These are phyloP conservation scores for Osmozyma mogii DNA, from an alignment of 805 yeast genomes.

Conservation along the genomic window DNA sequence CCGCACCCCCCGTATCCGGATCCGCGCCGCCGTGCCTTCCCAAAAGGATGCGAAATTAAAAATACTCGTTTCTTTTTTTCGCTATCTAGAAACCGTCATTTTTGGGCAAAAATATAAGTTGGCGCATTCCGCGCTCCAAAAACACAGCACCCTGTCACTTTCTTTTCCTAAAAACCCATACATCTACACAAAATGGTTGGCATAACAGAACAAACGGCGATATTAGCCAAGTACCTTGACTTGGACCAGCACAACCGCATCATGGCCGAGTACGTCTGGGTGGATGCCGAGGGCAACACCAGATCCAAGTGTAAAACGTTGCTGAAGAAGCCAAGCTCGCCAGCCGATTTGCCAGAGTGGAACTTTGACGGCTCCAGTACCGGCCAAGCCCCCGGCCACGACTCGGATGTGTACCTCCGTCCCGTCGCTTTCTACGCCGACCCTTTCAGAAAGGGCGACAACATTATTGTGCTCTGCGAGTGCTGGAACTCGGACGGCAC, in stretches of 20 bases:
- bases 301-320: slow-evolving; percentile 95
- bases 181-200: slow-evolving; percentile 20
- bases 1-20: too few species aligned
- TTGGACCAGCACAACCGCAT: slow-evolving; percentile 81
- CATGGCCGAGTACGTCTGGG: slow-evolving; percentile 97
- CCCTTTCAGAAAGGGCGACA: slow-evolving; percentile 97
- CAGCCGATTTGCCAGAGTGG: slow-evolving; percentile 96
- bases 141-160: neutral
- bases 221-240: slow-evolving; percentile 73
- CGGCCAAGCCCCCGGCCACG: slow-evolving; percentile 96
- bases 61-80: too few species aligned
- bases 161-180: neutral
- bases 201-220: slow-evolving; percentile 62
- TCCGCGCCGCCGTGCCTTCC: too few species aligned
- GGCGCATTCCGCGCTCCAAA: too few species aligned
- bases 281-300: slow-evolving; percentile 82
- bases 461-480: slow-evolving; percentile 89
- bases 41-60: too few species aligned
- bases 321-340: slow-evolving; percentile 52
- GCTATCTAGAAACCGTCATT: too few species aligned
- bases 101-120: too few species aligned
- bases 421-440: slow-evolving; percentile 95
- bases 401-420: slow-evolving; percentile 90
- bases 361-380: slow-evolving; percentile 99
- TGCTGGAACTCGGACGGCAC: slow-evolving; percentile 99